Evolutionary conservation across 805 yeast genomes (phyloP), one percentile per base, ranked within the genome.

Genomic region (Clavispora asparagi): DNA sequence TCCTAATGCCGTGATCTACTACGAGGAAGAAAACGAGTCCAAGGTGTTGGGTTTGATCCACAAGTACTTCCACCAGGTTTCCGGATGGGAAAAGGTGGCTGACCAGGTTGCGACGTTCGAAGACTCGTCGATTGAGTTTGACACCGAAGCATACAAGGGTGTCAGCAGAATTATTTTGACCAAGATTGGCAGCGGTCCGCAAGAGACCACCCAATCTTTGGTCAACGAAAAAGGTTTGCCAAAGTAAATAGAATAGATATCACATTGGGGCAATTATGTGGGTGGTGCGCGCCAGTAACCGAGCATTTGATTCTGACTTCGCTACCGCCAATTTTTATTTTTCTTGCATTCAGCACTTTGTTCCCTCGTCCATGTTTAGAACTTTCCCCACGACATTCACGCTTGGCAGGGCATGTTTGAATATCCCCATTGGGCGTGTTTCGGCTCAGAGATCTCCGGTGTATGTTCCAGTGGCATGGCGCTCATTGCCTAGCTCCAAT

Each of bases 1-100:
- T 62, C 99, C 99, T 67, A 94, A 94, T 68, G 96, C 97, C 17
- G 99, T 94, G 39, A 78, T 94, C 50, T 94, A 94, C 71, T 94
- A 94, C 63, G 82, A 84, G 62, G 78, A 77, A 54, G 74, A 82
- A 59, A 79, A 92, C 67, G 96, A 90, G 67, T 57, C 68, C n/a
- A 74, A 72, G 51, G 82, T 94, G 7, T 76, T 92, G 56, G 83
- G 90, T 4, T 74, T 87, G 53, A 69, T 94, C 48, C 71, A 83
- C 65, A 71, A 74, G 46, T 74, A 79, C 52, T 83, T 89, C 59
- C 65, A 67, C 41, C 59, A 75, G 42, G 79, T 85, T 41, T 68
- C 72, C 10, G 96, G 96, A 16, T 91, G 97, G 92, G 75, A 75
- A 4, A 60, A 54, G 52, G 55, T 58, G 19, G 49, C 47, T 25